Percentiles rank a stretch among this genome's conserved stretches.
phyloP scores from a whole-genome alignment of 1,139 yeast genomes.

The Debaryomycetaceae sp. region DNA sequence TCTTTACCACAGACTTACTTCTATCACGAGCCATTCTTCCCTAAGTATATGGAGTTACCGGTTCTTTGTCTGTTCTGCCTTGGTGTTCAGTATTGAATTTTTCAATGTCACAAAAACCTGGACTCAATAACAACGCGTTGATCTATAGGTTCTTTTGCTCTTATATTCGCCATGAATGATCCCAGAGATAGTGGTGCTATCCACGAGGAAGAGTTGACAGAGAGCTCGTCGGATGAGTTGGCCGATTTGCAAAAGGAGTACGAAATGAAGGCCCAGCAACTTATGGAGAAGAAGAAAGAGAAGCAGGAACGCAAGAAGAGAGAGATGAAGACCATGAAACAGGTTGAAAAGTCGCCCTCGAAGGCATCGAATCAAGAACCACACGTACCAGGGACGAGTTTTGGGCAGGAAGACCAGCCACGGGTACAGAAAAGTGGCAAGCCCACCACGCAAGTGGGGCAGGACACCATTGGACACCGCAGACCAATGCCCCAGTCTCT shows the following conservation, averaged over 20 bases:
- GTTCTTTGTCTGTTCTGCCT: background rate
- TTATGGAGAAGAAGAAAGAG: constrained; percentile 13
- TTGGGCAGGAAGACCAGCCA: background rate
- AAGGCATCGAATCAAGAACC: background rate
- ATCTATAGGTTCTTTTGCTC: background rate
- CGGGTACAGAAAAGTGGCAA: background rate
- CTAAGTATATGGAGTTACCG: background rate
- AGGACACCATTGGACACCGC: background rate
- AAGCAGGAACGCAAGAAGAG: constrained; percentile 4
- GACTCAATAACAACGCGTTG: background rate
- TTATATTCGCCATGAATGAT: constrained; percentile 6
- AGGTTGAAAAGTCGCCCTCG: constrained; percentile 9
- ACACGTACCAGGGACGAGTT: background rate
- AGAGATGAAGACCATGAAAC: constrained; percentile 2
- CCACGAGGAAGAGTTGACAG: constrained; percentile 23
- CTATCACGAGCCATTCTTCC: constrained; percentile 34
- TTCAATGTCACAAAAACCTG: background rate
- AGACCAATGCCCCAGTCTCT: constrained; percentile 4
- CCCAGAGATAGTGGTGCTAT: constrained; percentile 13
- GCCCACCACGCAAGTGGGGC: background rate
- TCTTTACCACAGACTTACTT: constrained; percentile 51
- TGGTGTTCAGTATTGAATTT: background rate
- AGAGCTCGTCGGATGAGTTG: constrained; percentile 26
- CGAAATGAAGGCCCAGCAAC: constrained; percentile 17
- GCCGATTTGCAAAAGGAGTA: constrained; percentile 26